Evolutionary conservation across 495 filamentous ascomycete genomes (phyloP), one percentile per base, ranked within the genome.

Genomic region (Neurospora africana): DNA sequence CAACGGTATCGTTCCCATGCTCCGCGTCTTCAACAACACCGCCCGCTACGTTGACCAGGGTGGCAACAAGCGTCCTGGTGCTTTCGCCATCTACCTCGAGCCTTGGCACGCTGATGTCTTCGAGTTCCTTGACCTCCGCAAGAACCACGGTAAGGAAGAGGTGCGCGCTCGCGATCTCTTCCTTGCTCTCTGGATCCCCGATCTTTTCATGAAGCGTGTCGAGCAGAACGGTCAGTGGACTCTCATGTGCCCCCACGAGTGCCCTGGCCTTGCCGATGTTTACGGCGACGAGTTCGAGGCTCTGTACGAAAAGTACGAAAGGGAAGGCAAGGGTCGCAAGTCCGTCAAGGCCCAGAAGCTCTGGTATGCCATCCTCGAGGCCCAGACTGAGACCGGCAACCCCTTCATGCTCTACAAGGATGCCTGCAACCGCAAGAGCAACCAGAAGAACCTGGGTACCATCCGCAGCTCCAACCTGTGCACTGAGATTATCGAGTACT

Each of bases 391-490:
- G 89, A 99, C 95, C 47, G 95, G 95, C 72, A 97, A 97, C 83
- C 95, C 95, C 65, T 99, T 96, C 86, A 98, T 99, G 92, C 89
- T 97, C 71, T 99, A 99, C 90, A 99, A 99, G 86, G 95, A 99
- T 82, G 89, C 91, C 75, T 95, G 92, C 87, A 99, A 99, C 87
- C 88, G 89, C 77, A 99, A 99, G 89, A 97, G 94, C 87, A 99
- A 99, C 88, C 95, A 99, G 83, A 97, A 98, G 91, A 99, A 99
- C 80, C 87, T 99, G 38, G 95, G 95, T 65, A 97, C 94, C 65
- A 98, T 99, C 77, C 93, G 92, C 79, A 97, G 92, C 87, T 99
- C 95, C 76, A 99, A 99, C 84, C 87, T 99, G 65, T 99, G 95
- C 87, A 98, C 95, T 37, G 95, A 99, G 82, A 99, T 99, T 76